These are phyloP conservation scores for Canavalia ensiformis DNA, from an alignment of 306 rosid species.

Conservation along the genomic window DNA sequence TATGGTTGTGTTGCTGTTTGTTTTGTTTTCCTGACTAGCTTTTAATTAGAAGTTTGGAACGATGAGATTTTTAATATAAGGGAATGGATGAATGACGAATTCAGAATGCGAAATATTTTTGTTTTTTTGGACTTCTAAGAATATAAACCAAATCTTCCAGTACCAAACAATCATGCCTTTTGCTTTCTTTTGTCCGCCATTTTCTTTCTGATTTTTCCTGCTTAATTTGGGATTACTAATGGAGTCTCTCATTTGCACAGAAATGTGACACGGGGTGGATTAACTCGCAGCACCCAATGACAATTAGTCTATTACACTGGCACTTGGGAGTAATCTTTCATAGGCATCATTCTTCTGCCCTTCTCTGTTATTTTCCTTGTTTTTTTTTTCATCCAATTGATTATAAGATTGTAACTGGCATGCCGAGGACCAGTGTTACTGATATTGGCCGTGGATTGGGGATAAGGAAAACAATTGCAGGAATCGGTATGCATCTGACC, in stretches of 20 bases:
- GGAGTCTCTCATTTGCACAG: conserved; percentile 54
- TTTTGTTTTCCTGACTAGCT: neutral
- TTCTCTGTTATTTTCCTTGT: conserved; percentile 34
- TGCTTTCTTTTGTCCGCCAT: neutral
- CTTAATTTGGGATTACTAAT: conserved; percentile 26
- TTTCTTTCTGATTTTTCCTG: neutral
- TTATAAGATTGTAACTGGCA: conserved; percentile 66
- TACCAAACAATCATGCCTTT: neutral
- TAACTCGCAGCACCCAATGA: conserved; percentile 89
- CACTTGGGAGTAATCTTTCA: conserved; percentile 42
- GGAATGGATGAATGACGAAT: neutral
- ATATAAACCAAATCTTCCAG: neutral
- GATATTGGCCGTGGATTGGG: conserved; percentile 47
- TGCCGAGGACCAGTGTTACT: conserved; percentile 55
- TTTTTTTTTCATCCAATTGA: conserved; percentile 54
- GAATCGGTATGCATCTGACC: conserved; percentile 77
- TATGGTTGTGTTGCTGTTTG: neutral
- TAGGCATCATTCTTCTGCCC: conserved; percentile 53
- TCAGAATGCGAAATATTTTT: conserved; percentile 2
- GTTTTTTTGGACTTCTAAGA: neutral
- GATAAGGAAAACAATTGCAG: conserved; percentile 41
- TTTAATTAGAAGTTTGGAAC: neutral
- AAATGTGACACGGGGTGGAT: conserved; percentile 73
- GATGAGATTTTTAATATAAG: neutral
- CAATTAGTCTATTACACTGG: conserved; percentile 47